A percentile compares a stretch with the other conserved stretches of the same genome.
Evolutionary conservation across 2,329 filamentous ascomycete genomes (phyloP).

Genomic region (Colletotrichum spinosum): DNA sequence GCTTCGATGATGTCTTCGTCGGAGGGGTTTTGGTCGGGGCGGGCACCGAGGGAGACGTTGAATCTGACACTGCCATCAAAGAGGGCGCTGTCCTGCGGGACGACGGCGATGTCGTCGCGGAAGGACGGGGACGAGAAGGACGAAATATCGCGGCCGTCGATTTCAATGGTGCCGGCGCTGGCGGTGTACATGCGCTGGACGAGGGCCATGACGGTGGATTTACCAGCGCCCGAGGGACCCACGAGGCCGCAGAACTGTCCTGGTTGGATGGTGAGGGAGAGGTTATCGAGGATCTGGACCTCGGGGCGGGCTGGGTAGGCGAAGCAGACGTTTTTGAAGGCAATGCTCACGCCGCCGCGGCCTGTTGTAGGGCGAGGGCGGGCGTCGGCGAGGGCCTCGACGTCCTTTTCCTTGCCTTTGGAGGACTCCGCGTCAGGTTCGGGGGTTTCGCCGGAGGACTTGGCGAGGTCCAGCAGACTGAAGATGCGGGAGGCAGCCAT

Average conservation of each 20-base stretch:
- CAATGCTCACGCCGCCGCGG: slow-evolving; percentile 57
- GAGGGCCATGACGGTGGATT: slow-evolving; percentile 72
- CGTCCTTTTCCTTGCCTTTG: slow-evolving; percentile 46
- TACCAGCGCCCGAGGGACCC: slow-evolving; percentile 74
- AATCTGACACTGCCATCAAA: slow-evolving; percentile 55
- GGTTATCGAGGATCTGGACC: slow-evolving; percentile 64
- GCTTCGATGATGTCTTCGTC: slow-evolving; percentile 65
- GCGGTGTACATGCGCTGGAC: slow-evolving; percentile 63
- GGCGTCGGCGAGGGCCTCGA: slow-evolving; percentile 52
- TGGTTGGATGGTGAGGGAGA: slow-evolving; percentile 67
- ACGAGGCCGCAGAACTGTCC: slow-evolving; percentile 74
- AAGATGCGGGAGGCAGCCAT: slow-evolving; percentile 70
- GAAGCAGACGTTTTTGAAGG: slow-evolving; percentile 71
- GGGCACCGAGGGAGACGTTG: slow-evolving; percentile 54
- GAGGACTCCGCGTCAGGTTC: slow-evolving; percentile 41
- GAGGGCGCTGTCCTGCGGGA: slow-evolving; percentile 54
- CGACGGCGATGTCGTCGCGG: slow-evolving; percentile 52
- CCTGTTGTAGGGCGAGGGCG: slow-evolving; percentile 38
- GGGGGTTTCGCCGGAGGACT: slow-evolving; percentile 1
- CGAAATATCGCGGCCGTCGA: slow-evolving; percentile 61
- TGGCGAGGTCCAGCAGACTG: slow-evolving; percentile 58
- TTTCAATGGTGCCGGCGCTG: slow-evolving; percentile 52
- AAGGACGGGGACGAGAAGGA: slow-evolving; percentile 51
- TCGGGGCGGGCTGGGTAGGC: slow-evolving; percentile 73
- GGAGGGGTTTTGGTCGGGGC: slow-evolving; percentile 57